phyloP scores from a whole-genome alignment of 345 rosid genomes.

The Ceriops zippeliana region DNA sequence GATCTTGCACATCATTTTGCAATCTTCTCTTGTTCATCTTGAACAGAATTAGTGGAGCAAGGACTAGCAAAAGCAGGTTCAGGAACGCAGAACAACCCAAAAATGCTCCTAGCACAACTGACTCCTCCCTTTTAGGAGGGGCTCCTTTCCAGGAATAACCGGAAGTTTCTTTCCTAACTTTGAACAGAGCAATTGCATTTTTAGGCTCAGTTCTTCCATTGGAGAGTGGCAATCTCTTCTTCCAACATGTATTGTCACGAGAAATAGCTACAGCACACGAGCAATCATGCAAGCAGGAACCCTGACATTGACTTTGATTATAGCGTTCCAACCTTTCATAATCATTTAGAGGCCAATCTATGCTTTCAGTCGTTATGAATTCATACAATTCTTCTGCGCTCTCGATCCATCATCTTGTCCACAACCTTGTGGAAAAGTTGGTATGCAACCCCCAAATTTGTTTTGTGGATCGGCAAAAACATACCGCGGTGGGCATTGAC shows the following conservation, averaged over 20 bases:
- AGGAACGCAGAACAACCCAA: constrained; percentile 1
- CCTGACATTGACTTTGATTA: constrained; percentile 20
- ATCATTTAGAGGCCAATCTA: constrained; percentile 35
- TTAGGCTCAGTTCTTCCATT: no score
- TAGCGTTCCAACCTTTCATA: constrained; percentile 25
- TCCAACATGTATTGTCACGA: no score
- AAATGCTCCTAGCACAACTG: not conserved
- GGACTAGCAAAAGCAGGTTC: not conserved
- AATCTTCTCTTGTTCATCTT: no score
- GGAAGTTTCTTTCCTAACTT: constrained; percentile 1
- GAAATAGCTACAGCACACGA: constrained; percentile 26
- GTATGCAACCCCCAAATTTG: constrained; percentile 23
- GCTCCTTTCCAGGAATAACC: not conserved
- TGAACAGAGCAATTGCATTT: not conserved
- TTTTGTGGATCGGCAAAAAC: constrained; percentile 11
- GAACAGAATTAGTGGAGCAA: no score
- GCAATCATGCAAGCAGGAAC: constrained; percentile 36
- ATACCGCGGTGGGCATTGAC: constrained; percentile 30
- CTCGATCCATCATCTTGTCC: constrained; percentile 7
- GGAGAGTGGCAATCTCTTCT: no score
- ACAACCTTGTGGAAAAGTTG: constrained; percentile 20
- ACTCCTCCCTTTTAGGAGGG: not conserved
- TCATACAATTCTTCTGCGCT: constrained; percentile 16
- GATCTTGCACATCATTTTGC: not conserved
- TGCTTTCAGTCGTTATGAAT: not conserved